Percentiles rank a stretch among this genome's conserved stretches.
phyloP scores from a whole-genome alignment of 306 rosid species.

The Vicia faba region DNA sequence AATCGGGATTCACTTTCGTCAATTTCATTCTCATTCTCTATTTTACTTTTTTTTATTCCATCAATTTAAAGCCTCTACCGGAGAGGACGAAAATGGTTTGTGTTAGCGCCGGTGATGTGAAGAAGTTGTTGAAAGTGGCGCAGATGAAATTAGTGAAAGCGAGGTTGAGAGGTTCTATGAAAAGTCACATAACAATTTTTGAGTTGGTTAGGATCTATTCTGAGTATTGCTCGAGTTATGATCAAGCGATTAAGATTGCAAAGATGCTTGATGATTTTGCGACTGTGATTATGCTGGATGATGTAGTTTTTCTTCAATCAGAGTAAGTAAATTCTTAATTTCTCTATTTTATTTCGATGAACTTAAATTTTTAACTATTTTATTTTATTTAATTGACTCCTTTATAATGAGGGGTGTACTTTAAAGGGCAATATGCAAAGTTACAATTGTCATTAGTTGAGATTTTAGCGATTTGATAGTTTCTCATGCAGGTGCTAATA shows the following conservation, averaged over 20 bases:
- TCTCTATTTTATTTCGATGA: neutral
- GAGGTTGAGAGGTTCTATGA: constrained; percentile 48
- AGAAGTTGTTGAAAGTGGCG: constrained; percentile 61
- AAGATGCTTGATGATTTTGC: constrained; percentile 73
- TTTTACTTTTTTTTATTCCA: too few species aligned
- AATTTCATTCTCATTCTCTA: too few species aligned
- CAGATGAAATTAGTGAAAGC: constrained; percentile 66
- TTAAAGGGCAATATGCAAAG: too few species aligned
- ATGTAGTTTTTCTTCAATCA: constrained; percentile 64
- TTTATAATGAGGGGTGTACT: too few species aligned
- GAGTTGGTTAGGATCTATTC: constrained; percentile 65
- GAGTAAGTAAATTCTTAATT: constrained; percentile 61
- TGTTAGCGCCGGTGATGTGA: too few species aligned
- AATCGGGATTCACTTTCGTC: too few species aligned
- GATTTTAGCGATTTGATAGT: too few species aligned
- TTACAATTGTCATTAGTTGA: too few species aligned
- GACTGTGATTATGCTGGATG: constrained; percentile 78
- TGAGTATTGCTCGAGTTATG: constrained; percentile 52
- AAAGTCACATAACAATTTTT: constrained; percentile 51
- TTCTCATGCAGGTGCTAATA: too few species aligned
- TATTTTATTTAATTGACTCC: neutral
- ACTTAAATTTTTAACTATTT: neutral
- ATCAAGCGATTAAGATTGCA: constrained; percentile 55
- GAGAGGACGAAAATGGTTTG: too few species aligned
- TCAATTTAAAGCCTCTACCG: too few species aligned